Conservation (phyloP, 441 rosid genomes). For the Adansonia rubrostipa region DNA sequence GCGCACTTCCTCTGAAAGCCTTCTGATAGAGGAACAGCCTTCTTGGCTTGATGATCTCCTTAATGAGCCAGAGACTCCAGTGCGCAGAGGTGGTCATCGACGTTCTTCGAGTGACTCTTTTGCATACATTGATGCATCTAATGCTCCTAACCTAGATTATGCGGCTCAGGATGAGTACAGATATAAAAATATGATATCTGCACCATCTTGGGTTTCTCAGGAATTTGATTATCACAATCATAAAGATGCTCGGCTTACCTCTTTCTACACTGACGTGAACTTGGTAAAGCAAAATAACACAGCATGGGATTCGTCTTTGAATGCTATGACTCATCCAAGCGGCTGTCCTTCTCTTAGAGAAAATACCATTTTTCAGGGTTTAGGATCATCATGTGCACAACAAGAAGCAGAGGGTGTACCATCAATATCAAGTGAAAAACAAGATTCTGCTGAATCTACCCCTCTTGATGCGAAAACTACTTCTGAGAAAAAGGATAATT, state of each 20-base stretch:
- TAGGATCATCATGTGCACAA: conserved; percentile 52
- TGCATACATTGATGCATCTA: conserved; percentile 78
- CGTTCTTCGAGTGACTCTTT: conserved; percentile 99
- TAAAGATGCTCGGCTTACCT: conserved; percentile 53
- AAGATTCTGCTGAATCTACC: conserved; percentile 58
- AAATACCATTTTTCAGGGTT: conserved; percentile 49
- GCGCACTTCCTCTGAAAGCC: conserved; percentile 91
- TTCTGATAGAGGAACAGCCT: conserved; percentile 89
- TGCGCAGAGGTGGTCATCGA: conserved; percentile 86
- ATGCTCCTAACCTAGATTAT: conserved; percentile 61
- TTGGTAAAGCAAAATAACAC: conserved; percentile 57
- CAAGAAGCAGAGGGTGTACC: conserved; percentile 57
- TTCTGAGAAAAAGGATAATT: conserved; percentile 59
- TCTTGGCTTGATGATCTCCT: conserved; percentile 99
- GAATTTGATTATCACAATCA: conserved; percentile 62
- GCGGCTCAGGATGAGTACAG: conserved; percentile 66
- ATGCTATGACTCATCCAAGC: conserved; percentile 46
- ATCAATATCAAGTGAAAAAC: conserved; percentile 55
- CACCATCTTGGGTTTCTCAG: conserved; percentile 65
- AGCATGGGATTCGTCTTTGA: conserved; percentile 62
- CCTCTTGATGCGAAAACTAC: conserved; percentile 56
- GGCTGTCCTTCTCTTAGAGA: conserved; percentile 61
- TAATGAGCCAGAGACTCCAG: conserved; percentile 96
- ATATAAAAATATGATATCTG: conserved; percentile 45
- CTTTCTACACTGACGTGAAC: conserved; percentile 57